Base-by-base conservation (phyloP, 352 stramenopile species). In the Lagenidium giganteum region DNA sequence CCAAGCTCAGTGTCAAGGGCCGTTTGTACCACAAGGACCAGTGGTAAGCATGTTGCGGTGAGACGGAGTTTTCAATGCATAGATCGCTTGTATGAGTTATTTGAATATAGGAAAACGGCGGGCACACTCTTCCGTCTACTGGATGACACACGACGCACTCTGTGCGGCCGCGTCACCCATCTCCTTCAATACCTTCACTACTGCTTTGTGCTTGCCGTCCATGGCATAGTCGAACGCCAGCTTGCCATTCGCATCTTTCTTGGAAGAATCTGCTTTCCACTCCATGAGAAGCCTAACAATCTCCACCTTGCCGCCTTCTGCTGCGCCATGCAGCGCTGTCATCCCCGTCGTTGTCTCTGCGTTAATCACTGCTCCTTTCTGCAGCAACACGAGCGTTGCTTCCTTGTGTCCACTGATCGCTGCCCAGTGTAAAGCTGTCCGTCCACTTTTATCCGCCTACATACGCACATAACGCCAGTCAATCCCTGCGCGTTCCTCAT, bases 351-450 rank as follows among this genome's bases (percentile, higher is more conserved):
- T 93, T 3, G 88, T 97, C 54, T 83, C 74, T 27, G 87, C 86
- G 48, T 97, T 91, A 43, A 97, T 86, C 42, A 89, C 70, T 21
- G 82, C 81, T 9, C 83, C 79, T 50, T 92, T 94, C 38, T 92
- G 77, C 13, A 96, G 45, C 35, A 95, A 49, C 35, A 95, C 61
- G 14, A 93, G 41, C 16, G 83, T 94, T 18, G 76, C 81, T 49
- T 97, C 84, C 67, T 94, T 95, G 57, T 97, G 87, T 4, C 90
- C 89, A 38, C 84, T 95, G 42, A 97, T 97, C 14, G 74, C 83
- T 17, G 90, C 86, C 89, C 89, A 97, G 61, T 97, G 90, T 6
- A 97, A 62, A 35, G 87, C 80, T 35, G 90, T 97, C 52, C 90
- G 65, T 31, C 90, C 90, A 53, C 84, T 96, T 69, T 97, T 97